phyloP scores from a whole-genome alignment of 495 filamentous ascomycete species.

The Annulohypoxylon nitens region DNA sequence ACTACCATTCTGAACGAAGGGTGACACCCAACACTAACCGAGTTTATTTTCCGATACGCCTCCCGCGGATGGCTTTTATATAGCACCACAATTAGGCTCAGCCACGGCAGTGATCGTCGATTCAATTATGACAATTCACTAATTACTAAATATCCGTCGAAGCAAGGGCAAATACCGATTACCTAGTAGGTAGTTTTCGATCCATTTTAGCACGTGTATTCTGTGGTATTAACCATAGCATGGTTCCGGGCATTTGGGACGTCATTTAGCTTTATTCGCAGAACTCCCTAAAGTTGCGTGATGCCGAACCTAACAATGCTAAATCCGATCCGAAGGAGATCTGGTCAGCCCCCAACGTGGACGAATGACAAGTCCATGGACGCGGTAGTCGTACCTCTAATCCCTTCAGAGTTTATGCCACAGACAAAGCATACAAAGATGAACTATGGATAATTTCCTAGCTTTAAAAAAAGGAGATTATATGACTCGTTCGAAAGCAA shows the following conservation, averaged over 20 bases:
- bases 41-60: constrained; percentile 21
- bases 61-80: constrained; percentile 7
- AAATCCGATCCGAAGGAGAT: not conserved
- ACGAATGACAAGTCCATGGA: not conserved
- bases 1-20: not conserved
- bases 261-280: not conserved
- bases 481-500: constrained; percentile 25
- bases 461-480: constrained; percentile 10
- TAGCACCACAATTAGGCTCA: constrained; percentile 8
- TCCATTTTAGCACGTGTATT: constrained; percentile 25
- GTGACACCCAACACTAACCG: constrained; percentile 16
- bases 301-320: not conserved
- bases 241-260: constrained; percentile 16
- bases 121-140: not conserved
- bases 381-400: not conserved
- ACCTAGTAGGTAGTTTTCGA: constrained; percentile 6
- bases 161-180: not conserved
- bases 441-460: constrained; percentile 4
- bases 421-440: constrained; percentile 9
- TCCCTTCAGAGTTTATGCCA: not conserved
- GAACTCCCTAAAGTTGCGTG: not conserved
- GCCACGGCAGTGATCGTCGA: constrained; percentile 11
- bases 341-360: not conserved
- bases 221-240: constrained; percentile 4
- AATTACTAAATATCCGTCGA: not conserved